phyloP scores from a whole-genome alignment of 2,329 filamentous ascomycete species.

The Paecilomyces niveus region DNA sequence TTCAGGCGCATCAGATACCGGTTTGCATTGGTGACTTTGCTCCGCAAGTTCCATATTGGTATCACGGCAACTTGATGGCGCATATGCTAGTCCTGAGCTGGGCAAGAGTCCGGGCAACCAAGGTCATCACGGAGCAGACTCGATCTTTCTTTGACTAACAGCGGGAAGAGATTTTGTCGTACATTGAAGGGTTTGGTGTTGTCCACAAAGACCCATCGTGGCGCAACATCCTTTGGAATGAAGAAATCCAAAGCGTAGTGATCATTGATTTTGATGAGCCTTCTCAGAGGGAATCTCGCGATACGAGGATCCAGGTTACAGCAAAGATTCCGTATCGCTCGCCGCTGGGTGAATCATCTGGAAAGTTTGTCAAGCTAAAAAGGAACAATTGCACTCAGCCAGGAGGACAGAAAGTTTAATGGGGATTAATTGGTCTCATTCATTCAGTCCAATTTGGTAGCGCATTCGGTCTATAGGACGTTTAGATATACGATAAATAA shows the following conservation, averaged over 20 bases:
- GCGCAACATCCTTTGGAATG: conserved; percentile 20
- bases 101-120: conserved; percentile 2
- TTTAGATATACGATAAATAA: too few relatives aligned
- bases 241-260: conserved; percentile 7
- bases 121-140: conserved; percentile 11
- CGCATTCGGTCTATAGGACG: too few relatives aligned
- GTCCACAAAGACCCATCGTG: conserved; percentile 13
- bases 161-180: conserved; percentile 9
- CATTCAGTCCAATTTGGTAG: too few relatives aligned
- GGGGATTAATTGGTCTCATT: too few relatives aligned
- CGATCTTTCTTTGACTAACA: conserved; percentile 8
- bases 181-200: conserved; percentile 10
- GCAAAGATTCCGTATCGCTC: background rate
- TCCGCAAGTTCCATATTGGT: too few relatives aligned
- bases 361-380: background rate
- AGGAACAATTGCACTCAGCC: too few relatives aligned
- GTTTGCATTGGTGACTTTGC: too few relatives aligned
- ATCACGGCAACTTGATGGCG: too few relatives aligned
- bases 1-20: too few relatives aligned
- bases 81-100: too few relatives aligned
- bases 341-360: background rate
- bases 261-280: conserved; percentile 18
- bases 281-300: background rate
- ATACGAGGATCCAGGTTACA: background rate
- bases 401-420: too few relatives aligned